phyloP scores from a whole-genome alignment of 495 filamentous ascomycete genomes.

The Pyronema domesticum region DNA sequence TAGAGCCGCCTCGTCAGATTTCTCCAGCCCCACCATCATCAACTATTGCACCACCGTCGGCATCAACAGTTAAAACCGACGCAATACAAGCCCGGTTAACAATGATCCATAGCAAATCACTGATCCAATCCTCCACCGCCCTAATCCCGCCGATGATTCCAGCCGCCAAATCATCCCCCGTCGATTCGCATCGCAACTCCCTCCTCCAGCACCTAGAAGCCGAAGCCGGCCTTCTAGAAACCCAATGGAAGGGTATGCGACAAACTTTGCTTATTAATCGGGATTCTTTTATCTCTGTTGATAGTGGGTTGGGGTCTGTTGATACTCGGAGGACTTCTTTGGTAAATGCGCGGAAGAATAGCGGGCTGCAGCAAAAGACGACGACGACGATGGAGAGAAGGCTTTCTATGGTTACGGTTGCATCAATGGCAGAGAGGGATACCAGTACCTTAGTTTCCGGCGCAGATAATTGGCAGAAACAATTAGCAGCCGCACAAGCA shows the following conservation, averaged over 20 bases:
- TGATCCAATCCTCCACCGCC: too few species aligned
- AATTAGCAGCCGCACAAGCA: slow-evolving; percentile 11
- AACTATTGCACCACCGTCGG: not conserved
- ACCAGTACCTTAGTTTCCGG: too few species aligned
- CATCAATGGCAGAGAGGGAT: too few species aligned
- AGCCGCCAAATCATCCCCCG: not conserved
- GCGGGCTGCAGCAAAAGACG: slow-evolving; percentile 3
- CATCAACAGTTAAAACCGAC: slow-evolving; percentile 2
- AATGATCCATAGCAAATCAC: too few species aligned
- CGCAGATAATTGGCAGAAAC: slow-evolving; percentile 1
- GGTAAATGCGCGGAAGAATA: slow-evolving; percentile 6
- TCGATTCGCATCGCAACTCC: slow-evolving; percentile 6
- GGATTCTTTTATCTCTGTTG: not conserved
- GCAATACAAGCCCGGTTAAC: slow-evolving; percentile 16
- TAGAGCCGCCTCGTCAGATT: too few species aligned
- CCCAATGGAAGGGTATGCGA: slow-evolving; percentile 15
- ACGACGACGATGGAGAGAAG: not conserved
- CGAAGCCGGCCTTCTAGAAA: slow-evolving; percentile 18
- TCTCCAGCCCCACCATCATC: not conserved
- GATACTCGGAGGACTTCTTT: slow-evolving; percentile 6
- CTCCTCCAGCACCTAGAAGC: slow-evolving; percentile 13
- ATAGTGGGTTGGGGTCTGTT: not conserved
- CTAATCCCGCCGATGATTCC: too few species aligned
- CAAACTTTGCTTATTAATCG: not conserved
- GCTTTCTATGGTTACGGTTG: not conserved